Conservation (phyloP, 208 protist genomes). For the Leptomonas pyrrhocoris region DNA sequence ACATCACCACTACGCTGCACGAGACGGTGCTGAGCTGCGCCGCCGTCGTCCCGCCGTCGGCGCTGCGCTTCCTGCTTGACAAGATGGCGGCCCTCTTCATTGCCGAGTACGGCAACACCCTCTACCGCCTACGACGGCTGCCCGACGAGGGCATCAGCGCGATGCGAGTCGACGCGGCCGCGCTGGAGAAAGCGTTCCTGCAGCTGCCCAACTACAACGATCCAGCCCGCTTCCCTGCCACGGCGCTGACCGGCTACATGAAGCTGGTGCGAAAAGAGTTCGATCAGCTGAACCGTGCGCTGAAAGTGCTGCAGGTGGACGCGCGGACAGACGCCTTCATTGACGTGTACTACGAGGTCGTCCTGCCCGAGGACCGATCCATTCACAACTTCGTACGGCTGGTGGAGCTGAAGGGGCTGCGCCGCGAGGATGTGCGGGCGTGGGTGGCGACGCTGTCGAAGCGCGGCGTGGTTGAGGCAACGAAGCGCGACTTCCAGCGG, state of each 20-base stretch:
- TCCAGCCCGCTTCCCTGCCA: conserved; percentile 60
- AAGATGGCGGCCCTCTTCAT: conserved; percentile 79
- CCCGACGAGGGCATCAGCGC: conserved; percentile 60
- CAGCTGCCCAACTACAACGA: conserved; percentile 90
- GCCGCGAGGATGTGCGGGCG: conserved; percentile 76
- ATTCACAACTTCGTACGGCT: conserved; percentile 89
- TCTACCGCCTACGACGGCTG: conserved; percentile 71
- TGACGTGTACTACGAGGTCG: conserved; percentile 85
- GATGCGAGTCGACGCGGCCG: conserved; percentile 79
- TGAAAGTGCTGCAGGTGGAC: conserved; percentile 89
- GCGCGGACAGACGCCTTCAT: conserved; percentile 71
- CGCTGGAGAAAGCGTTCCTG: conserved; percentile 79
- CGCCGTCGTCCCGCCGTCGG: conserved; percentile 50
- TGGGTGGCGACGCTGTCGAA: conserved; percentile 85
- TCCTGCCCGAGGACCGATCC: conserved; percentile 83
- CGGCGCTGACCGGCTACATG: conserved; percentile 70
- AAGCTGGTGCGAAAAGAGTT: conserved; percentile 82
- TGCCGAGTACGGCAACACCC: conserved; percentile 63
- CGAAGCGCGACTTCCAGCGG: conserved; percentile 64
- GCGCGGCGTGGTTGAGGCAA: conserved; percentile 87
- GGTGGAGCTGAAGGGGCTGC: conserved; percentile 80
- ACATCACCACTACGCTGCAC: conserved; percentile 64
- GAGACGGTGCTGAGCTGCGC: conserved; percentile 73
- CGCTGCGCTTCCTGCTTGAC: conserved; percentile 84
- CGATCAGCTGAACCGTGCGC: conserved; percentile 75